Base-by-base conservation (phyloP, 2,329 filamentous ascomycete species). In the Pseudocercospora fuligena region DNA sequence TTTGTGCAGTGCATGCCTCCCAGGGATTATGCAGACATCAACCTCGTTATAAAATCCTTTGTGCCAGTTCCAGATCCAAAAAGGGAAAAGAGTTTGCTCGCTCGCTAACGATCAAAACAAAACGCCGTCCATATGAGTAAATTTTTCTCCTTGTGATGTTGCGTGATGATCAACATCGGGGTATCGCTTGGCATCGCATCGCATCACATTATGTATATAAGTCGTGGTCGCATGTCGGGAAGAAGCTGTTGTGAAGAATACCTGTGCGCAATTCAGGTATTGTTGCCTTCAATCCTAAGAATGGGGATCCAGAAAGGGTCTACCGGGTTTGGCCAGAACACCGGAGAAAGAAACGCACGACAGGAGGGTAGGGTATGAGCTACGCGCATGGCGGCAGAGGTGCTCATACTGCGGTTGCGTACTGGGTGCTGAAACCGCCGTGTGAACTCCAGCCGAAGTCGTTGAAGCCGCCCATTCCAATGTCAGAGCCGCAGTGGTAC, bases 401-500 rank as follows among this genome's bases (percentile, higher is more conserved):
- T 87, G 85, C 92, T 91, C 73, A 97, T 85, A 97, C 97, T 72
- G 90, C 93, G 70, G 92, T 90, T 70, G 87, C 87, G 77, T 88
- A 89, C 72, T 86, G 85, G 74, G 70, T 87, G 27, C 53, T 81
- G 73, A 92, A 87, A 79, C 94, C 96, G 80, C 94, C 92, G 77
- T 92, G 91, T 78, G 91, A 93, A 73, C 91, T 92, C 92, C 93
- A 97, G 73, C 91, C 92, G 78, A 96, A 96, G 71, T 89, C 87
- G 73, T 88, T 87, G 82, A 91, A 93, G 67, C 89, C 90, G 68
- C 89, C 84, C 72, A 80, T 76, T 68, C 78, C 73, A 66, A 77
- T 72, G 77, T 90, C 90, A 66, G 93, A 88, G 74, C 93, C 92
- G 81, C 94, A 98, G 74, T 88, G 85, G 78, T 92, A 92, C 68